phyloP scores from a whole-genome alignment of 1,284 basidiomycete species.

The Melampsora larici-populina region DNA sequence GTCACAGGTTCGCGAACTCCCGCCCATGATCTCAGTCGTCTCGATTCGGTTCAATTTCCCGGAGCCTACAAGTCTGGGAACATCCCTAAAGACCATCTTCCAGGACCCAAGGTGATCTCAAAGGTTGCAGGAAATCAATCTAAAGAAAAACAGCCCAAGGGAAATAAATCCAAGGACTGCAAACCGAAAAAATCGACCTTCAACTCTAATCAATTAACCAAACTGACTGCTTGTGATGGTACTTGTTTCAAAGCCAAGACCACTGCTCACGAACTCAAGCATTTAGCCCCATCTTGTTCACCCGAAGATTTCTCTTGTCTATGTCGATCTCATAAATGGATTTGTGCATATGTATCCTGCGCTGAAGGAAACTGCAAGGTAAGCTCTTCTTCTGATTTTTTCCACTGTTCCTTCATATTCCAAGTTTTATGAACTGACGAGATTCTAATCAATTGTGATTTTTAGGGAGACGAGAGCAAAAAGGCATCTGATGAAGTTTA shows the following conservation, averaged over 20 bases:
- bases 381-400: not conserved
- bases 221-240: not conserved
- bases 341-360: constrained; percentile 19
- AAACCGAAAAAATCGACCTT: not conserved
- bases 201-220: not conserved
- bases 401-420: not conserved
- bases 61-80: constrained; percentile 31
- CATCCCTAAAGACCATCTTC: constrained; percentile 20
- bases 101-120: constrained; percentile 5
- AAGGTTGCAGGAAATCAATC: not conserved
- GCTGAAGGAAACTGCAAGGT: constrained; percentile 26
- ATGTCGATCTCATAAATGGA: constrained; percentile 35
- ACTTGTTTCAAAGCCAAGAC: constrained; percentile 31
- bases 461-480: constrained; percentile 15
- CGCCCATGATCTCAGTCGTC: not conserved
- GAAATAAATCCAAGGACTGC: not conserved
- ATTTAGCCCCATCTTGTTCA: constrained; percentile 28
- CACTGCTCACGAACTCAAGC: constrained; percentile 5
- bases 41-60: constrained; percentile 12
- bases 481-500: constrained; percentile 31
- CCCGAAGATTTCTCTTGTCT: constrained; percentile 25
- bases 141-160: not conserved
- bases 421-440: not conserved
- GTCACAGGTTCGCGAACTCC: constrained; percentile 7
- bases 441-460: not conserved